Evolutionary conservation across 176 grass and related monocot genomes (phyloP), one percentile per base, ranked within the genome.

Genomic region (Bromus sterilis): DNA sequence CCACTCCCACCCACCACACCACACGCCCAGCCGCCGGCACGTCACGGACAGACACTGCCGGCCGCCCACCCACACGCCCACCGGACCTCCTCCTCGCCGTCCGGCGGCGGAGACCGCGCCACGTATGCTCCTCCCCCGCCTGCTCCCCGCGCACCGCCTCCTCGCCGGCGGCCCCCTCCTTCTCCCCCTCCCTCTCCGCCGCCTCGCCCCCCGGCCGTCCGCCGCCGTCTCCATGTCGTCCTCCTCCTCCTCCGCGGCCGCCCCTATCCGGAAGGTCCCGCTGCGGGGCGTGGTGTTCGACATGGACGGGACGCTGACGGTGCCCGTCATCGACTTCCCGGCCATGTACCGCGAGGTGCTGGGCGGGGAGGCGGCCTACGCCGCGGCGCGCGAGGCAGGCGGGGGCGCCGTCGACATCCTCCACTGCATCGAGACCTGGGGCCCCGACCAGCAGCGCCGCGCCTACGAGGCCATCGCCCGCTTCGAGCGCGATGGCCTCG

Each of bases 291-390:
- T 94, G 48, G 95, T 98, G 25, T 94, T 98, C 92, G 95, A 98
- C 88, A 94, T 98, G 95, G 95, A 98, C 82, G 95, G 95, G 46
- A 98, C 95, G 2, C 84, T 98, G 42, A 98, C 95, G 14, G 92
- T 98, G 71, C 95, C 95, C 31, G 95, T 88, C 48, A 98, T 98
- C 82, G 92, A 98, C 82, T 95, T 94, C 78, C 86, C 32, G 64
- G 95, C 88, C 78, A 98, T 98, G 92, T 93, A 98, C 68, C 80
- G 90, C 66, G 90, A 92, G 78, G 92, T 95, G 40, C 90, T 98
- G 43, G 95, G 92, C 63, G 81, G 82, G 71, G 95, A 91, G 21
- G 86, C 25, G 9, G 93, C 89, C 36, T 78, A 85, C 56, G 80
- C 88, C 4, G 84, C 90, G 25, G 66, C 40, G 13, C 82, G 89